phyloP scores from a whole-genome alignment of 2,329 filamentous ascomycete genomes.

The Calonectria hongkongensis region DNA sequence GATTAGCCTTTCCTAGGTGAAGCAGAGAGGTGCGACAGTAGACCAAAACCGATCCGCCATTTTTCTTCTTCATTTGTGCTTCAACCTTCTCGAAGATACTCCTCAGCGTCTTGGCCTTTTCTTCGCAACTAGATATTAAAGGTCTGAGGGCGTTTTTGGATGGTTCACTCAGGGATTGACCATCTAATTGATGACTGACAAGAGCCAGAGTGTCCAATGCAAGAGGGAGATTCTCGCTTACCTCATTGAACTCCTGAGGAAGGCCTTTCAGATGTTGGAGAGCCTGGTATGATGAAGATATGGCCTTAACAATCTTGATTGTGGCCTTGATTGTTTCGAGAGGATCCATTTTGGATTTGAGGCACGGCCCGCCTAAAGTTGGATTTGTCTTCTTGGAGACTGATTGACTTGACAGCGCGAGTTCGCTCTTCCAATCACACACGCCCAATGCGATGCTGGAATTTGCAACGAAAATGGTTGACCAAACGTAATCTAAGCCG shows the following conservation, averaged over 20 bases:
- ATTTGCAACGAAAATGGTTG: too few relatives aligned
- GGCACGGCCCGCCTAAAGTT: too few relatives aligned
- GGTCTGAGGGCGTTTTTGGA: slow-evolving; percentile 4
- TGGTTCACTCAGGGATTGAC: background rate
- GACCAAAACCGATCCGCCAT: slow-evolving; percentile 12
- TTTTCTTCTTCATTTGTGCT: background rate
- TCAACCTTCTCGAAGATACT: slow-evolving; percentile 25
- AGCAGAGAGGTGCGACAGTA: slow-evolving; percentile 14
- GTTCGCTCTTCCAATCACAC: too few relatives aligned
- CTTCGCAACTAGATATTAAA: slow-evolving; percentile 8
- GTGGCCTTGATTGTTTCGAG: slow-evolving; percentile 10
- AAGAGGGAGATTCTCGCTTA: slow-evolving; percentile 22
- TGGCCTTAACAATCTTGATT: slow-evolving; percentile 12
- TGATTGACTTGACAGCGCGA: too few relatives aligned
- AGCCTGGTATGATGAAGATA: slow-evolving; percentile 16
- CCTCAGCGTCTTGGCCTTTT: slow-evolving; percentile 19
- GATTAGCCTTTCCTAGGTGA: slow-evolving; percentile 16
- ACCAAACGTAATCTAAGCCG: too few relatives aligned
- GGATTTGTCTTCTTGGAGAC: too few relatives aligned
- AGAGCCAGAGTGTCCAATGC: slow-evolving; percentile 10
- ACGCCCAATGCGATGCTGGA: too few relatives aligned
- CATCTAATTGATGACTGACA: background rate
- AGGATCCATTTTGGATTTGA: slow-evolving; percentile 18
- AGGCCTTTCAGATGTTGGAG: slow-evolving; percentile 16
- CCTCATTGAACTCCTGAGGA: slow-evolving; percentile 24